phyloP scores from a whole-genome alignment of 2,329 filamentous ascomycete species.

The Alternaria dauci region DNA sequence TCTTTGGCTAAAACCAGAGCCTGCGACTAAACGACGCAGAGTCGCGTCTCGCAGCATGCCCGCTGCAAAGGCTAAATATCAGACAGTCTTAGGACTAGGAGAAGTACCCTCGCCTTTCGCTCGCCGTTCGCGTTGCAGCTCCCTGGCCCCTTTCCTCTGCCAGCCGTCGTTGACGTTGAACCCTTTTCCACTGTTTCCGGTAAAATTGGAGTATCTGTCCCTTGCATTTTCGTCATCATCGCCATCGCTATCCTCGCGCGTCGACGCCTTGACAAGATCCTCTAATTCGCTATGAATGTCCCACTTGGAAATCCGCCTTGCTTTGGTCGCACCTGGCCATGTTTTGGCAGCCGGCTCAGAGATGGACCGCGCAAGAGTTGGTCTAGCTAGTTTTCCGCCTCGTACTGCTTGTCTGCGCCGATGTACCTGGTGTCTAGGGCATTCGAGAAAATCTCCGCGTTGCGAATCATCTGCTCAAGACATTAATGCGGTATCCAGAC shows the following conservation, averaged over 20 bases:
- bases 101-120: constrained; percentile 3
- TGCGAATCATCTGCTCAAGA: constrained; percentile 11
- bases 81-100: constrained; percentile 2
- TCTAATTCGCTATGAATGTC: constrained; percentile 14
- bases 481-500: constrained; percentile 13
- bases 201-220: not conserved
- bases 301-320: not conserved
- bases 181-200: not conserved
- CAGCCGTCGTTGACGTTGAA: not conserved
- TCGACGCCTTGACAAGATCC: constrained; percentile 16
- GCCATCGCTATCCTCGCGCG: constrained; percentile 8
- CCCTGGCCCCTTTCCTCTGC: constrained; percentile 6
- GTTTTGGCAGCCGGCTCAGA: constrained; percentile 1
- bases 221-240: not conserved
- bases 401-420: constrained; percentile 12
- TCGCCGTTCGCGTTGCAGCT: constrained; percentile 7
- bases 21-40: not conserved
- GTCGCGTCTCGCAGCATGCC: not conserved
- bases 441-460: constrained; percentile 1
- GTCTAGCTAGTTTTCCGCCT: constrained; percentile 8
- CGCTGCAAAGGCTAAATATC: not conserved
- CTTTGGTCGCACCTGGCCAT: not conserved
- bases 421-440: constrained; percentile 1
- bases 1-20: not conserved
- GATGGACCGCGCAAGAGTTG: constrained; percentile 5